A percentile compares a stretch with the other conserved stretches of the same genome.
Conservation (phyloP, 805 yeast species). For the Starmera amethionina region DNA sequence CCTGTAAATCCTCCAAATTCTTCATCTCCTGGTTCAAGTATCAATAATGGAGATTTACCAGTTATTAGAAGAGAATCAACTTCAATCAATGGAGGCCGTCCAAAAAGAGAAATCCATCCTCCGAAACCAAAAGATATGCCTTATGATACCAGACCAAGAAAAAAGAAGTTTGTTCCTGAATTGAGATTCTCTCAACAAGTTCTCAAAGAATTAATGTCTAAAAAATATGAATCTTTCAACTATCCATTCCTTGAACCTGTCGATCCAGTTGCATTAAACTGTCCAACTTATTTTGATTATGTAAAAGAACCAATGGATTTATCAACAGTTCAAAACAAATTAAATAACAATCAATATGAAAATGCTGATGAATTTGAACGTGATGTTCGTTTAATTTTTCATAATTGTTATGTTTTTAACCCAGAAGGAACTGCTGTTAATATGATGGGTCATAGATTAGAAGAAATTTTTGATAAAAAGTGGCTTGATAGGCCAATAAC, state of each 20-base stretch:
- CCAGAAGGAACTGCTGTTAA: constrained; percentile 97
- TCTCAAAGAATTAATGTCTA: constrained; percentile 70
- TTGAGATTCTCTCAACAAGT: constrained; percentile 77
- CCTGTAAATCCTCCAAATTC: constrained; percentile 15
- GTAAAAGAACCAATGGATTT: constrained; percentile 94
- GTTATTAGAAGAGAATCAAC: constrained; percentile 66
- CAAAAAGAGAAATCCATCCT: constrained; percentile 93
- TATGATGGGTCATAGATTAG: constrained; percentile 88
- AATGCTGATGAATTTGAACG: constrained; percentile 79
- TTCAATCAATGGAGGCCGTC: constrained; percentile 60
- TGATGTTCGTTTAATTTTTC: constrained; percentile 76
- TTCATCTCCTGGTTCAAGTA: constrained; percentile 19
- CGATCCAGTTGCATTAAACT: constrained; percentile 86
- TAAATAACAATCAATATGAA: constrained; percentile 80
- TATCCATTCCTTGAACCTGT: constrained; percentile 92
- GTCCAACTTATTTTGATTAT: constrained; percentile 82
- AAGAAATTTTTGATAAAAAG: constrained; percentile 73
- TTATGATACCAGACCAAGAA: constrained; percentile 82
- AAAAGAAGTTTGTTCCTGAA: constrained; percentile 85
- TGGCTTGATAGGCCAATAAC: constrained; percentile 83
- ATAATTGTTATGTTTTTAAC: constrained; percentile 84
- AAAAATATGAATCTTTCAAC: constrained; percentile 75
- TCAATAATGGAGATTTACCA: constrained; percentile 41
- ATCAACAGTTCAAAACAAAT: constrained; percentile 70
- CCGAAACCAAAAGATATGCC: constrained; percentile 93